Evolutionary conservation across 371 early-diverging fungal genomes (phyloP).

Genomic region (Mortierella polycephala): DNA sequence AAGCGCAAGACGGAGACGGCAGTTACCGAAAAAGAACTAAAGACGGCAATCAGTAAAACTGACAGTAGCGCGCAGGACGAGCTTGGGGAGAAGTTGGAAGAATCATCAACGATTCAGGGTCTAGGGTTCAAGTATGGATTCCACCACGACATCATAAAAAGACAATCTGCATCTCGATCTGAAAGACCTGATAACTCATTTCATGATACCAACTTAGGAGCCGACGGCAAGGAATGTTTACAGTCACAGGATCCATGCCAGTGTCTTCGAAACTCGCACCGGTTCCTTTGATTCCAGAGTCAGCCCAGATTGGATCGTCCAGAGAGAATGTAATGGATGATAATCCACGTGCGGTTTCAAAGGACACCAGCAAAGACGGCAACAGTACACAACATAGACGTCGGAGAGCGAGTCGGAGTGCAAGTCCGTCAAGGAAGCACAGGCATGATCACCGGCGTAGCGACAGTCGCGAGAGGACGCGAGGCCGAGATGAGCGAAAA

Average conservation of each 20-base stretch:
- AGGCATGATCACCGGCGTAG: background rate
- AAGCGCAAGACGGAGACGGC: constrained; percentile 62
- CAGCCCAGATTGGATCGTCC: background rate
- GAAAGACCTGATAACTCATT: background rate
- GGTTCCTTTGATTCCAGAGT: no score
- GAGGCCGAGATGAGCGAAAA: no score
- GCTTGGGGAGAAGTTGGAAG: constrained; percentile 54
- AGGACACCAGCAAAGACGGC: background rate
- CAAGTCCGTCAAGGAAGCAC: constrained; percentile 7
- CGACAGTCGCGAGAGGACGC: constrained; percentile 1
- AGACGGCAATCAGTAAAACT: constrained; percentile 59
- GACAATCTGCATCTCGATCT: background rate
- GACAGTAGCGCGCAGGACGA: constrained; percentile 51
- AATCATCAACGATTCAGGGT: constrained; percentile 62
- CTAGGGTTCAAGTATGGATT: constrained; percentile 67
- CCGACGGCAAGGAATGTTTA: background rate
- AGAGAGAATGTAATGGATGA: background rate
- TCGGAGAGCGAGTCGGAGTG: constrained; percentile 11
- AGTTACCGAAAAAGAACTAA: constrained; percentile 70
- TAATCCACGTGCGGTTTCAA: background rate
- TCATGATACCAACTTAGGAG: background rate
- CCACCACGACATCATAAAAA: background rate
- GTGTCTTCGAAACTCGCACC: no score
- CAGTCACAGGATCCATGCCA: background rate
- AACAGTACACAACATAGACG: constrained; percentile 6